Percentiles rank a stretch among this genome's conserved stretches.
Evolutionary conservation across 78 protist genomes (phyloP).

Genomic region (Tieghemostelium lacteum): DNA sequence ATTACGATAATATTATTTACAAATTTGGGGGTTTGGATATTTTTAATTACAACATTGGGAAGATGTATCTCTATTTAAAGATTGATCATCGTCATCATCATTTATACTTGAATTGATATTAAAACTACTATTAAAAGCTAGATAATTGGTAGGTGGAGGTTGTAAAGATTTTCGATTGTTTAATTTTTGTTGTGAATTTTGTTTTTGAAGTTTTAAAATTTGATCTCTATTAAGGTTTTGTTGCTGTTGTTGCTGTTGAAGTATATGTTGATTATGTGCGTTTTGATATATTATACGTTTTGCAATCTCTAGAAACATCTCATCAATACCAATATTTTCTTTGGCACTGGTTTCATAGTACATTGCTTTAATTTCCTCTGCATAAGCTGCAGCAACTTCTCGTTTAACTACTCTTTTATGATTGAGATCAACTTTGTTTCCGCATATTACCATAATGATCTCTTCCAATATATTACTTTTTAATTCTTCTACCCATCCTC

Average conservation of each 20-base stretch:
- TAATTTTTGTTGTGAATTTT: slow-evolving; percentile 2
- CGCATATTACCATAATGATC: slow-evolving; percentile 66
- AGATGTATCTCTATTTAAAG: background rate
- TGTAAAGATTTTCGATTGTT: background rate
- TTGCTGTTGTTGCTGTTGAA: slow-evolving; percentile 19
- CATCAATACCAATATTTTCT: slow-evolving; percentile 29
- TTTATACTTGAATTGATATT: background rate
- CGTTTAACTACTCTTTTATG: slow-evolving; percentile 38
- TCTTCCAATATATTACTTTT: slow-evolving; percentile 66
- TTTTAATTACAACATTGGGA: too few species aligned
- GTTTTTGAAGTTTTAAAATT: slow-evolving; percentile 2
- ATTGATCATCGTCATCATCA: background rate
- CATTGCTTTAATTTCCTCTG: slow-evolving; percentile 51
- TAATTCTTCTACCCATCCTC: slow-evolving; percentile 77
- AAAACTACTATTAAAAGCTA: too few species aligned
- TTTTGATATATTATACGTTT: slow-evolving; percentile 20
- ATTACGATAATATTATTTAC: too few species aligned
- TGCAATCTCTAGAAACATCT: slow-evolving; percentile 64
- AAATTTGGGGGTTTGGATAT: too few species aligned
- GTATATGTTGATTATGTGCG: slow-evolving; percentile 13
- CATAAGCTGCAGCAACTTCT: slow-evolving; percentile 43
- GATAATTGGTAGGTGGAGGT: too few species aligned
- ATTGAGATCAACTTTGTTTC: slow-evolving; percentile 50
- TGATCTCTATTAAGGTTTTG: slow-evolving; percentile 9
- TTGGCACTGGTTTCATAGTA: slow-evolving; percentile 62